Conservation (phyloP, 257 asterid genomes). For the Solanum sejunctum region DNA sequence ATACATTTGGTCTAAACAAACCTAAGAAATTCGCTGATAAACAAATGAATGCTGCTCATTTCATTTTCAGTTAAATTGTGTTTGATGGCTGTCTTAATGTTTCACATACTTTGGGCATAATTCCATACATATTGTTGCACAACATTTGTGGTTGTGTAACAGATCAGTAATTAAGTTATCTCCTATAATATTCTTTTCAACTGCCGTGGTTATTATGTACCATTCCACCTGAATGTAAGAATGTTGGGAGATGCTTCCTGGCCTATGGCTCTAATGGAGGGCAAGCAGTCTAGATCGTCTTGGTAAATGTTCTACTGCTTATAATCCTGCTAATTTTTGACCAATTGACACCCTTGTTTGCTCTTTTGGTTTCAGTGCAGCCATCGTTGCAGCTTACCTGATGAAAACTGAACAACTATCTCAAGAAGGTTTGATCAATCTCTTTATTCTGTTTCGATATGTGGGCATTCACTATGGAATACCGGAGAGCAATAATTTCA, state of each 20-base stretch:
- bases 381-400: conserved; percentile 83
- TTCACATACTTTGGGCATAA: not conserved
- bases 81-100: not conserved
- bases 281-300: not conserved
- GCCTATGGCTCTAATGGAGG: not conserved
- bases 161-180: not conserved
- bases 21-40: not conserved
- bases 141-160: not conserved
- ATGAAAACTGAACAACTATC: conserved; percentile 89
- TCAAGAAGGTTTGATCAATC: conserved; percentile 51
- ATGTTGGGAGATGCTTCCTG: not conserved
- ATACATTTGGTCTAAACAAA: not conserved
- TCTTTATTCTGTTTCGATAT: conserved; percentile 5
- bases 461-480: conserved; percentile 4
- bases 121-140: not conserved
- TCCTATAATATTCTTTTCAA: not conserved
- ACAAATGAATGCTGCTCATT: not conserved
- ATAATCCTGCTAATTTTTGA: conserved; percentile 24
- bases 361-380: conserved; percentile 82
- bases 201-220: not conserved
- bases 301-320: not conserved
- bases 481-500: not conserved
- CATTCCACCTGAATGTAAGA: not conserved
- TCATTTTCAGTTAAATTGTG: not conserved
- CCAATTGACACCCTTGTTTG: conserved; percentile 54